These are phyloP conservation scores for Hyphodiscus hymeniophilus DNA, from an alignment of 495 filamentous ascomycete species.

Conservation along the genomic window DNA sequence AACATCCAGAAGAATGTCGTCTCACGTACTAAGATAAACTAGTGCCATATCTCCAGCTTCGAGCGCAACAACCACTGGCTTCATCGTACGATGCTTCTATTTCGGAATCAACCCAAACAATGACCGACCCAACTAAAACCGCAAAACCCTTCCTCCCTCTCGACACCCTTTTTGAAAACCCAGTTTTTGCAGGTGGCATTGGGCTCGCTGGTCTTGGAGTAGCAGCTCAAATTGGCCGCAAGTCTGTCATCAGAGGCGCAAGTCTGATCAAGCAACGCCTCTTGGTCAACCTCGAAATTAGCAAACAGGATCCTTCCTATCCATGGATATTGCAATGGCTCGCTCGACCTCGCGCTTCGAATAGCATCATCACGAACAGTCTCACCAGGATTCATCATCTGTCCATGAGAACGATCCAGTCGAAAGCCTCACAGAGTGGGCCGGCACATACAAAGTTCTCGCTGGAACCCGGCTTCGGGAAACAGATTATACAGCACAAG, in stretches of 20 bases:
- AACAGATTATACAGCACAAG: slow-evolving; percentile 77
- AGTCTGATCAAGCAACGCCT: slow-evolving; percentile 71
- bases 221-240: slow-evolving; percentile 66
- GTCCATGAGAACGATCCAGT: slow-evolving; percentile 35
- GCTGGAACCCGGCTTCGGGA: slow-evolving; percentile 83
- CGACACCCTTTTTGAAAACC: slow-evolving; percentile 46
- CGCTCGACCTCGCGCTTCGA: slow-evolving; percentile 58
- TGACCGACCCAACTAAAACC: neutral
- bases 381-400: slow-evolving; percentile 42
- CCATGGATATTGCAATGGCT: slow-evolving; percentile 94
- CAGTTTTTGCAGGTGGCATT: slow-evolving; percentile 54
- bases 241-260: slow-evolving; percentile 58
- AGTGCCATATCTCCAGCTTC: too few species aligned
- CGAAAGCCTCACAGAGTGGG: slow-evolving; percentile 55
- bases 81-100: too few species aligned
- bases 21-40: too few species aligned
- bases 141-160: slow-evolving; percentile 29
- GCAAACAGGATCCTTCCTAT: slow-evolving; percentile 85
- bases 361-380: slow-evolving; percentile 31
- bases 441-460: slow-evolving; percentile 58
- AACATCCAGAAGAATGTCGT: too few species aligned
- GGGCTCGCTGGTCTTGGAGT: slow-evolving; percentile 83
- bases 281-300: slow-evolving; percentile 92
- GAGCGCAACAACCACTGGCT: too few species aligned
- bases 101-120: too few species aligned